Evolutionary conservation across 1,284 basidiomycete genomes (phyloP), one percentile per base, ranked within the genome.

Genomic region (Papiliotrema flavescens): DNA sequence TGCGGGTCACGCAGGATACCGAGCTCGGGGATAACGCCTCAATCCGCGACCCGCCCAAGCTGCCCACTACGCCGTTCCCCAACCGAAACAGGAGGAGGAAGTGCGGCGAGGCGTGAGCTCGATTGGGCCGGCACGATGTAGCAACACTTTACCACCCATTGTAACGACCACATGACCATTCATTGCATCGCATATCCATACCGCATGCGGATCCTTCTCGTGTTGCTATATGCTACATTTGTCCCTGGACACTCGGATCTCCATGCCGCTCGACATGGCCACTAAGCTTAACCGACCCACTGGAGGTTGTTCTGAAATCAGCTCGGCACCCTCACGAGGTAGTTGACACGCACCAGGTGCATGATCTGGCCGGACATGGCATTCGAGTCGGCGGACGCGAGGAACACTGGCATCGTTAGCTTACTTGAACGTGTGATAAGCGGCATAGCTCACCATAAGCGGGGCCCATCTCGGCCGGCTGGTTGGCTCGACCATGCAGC

Each of bases 391-490:
- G 69, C 60, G 9, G 52, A 59, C 3, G 70, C 70, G 17, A 72
- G 57, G 63, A 65, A 71, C 19, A 72, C 70, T 54, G 26, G 40
- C 15, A 37, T 11, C 46, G 13, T 14, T 5, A 28, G 11, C 4
- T 23, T 6, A 22, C 39, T 17, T 17, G n/a, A n/a, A n/a, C n/a
- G n/a, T n/a, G 17, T 11, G 14, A 39, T 6, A 2, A 20, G n/a
- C n/a, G 24, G 7, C 35, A 39, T 24, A 35, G 54, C 61, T 55
- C 35, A 65, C 67, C 67, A 43, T 81, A 85, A 1, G 76, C 68
- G 7, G 81, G 80, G 4, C 79, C 82, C 46, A 82, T 72, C 69
- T 85, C 83, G 19, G 80, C 81, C 4, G 83, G 83, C 73, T 83
- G 81, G 1, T 78, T 81, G 0, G 81, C 79, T 17, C 83, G 74